phyloP scores from a whole-genome alignment of 176 grass and related monocot species.

The Tuctoria greenei region DNA sequence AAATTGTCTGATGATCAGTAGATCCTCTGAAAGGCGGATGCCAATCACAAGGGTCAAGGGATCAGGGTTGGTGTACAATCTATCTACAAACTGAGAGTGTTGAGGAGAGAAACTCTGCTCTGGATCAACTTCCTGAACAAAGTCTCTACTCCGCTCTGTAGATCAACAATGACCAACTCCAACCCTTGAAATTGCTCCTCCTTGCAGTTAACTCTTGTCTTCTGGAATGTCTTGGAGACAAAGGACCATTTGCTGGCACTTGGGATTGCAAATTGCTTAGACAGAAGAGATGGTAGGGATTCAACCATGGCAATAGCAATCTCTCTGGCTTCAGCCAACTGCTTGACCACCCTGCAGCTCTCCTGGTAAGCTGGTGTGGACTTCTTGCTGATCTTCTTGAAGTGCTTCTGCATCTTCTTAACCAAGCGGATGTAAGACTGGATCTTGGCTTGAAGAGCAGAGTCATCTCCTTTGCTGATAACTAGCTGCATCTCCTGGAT shows the following conservation, averaged over 20 bases:
- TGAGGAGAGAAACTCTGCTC: conserved; percentile 55
- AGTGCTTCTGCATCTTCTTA: conserved; percentile 47
- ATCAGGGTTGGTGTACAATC: conserved; percentile 1
- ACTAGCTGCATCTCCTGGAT: conserved; percentile 33
- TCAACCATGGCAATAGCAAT: conserved; percentile 34
- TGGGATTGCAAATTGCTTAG: not conserved
- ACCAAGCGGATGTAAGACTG: conserved; percentile 32
- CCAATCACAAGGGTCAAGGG: conserved; percentile 23
- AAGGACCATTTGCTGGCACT: conserved; percentile 46
- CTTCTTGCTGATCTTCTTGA: conserved; percentile 39
- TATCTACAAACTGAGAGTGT: conserved; percentile 43
- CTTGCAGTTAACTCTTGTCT: conserved; percentile 37
- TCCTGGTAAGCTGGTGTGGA: conserved; percentile 3
- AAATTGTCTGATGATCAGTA: conserved; percentile 15
- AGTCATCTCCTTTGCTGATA: conserved; percentile 35
- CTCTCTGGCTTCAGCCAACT: conserved; percentile 43
- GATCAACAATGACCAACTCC: conserved; percentile 38
- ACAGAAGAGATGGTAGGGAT: conserved; percentile 13
- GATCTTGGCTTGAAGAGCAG: conserved; percentile 27
- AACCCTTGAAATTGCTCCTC: conserved; percentile 42
- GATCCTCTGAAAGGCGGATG: conserved; percentile 40
- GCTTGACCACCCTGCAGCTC: conserved; percentile 23
- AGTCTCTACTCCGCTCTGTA: conserved; percentile 42
- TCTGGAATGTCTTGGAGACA: conserved; percentile 46
- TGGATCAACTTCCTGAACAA: conserved; percentile 50